Conservation (phyloP, 2,329 filamentous ascomycete species). For the Cytospora chrysosperma region DNA sequence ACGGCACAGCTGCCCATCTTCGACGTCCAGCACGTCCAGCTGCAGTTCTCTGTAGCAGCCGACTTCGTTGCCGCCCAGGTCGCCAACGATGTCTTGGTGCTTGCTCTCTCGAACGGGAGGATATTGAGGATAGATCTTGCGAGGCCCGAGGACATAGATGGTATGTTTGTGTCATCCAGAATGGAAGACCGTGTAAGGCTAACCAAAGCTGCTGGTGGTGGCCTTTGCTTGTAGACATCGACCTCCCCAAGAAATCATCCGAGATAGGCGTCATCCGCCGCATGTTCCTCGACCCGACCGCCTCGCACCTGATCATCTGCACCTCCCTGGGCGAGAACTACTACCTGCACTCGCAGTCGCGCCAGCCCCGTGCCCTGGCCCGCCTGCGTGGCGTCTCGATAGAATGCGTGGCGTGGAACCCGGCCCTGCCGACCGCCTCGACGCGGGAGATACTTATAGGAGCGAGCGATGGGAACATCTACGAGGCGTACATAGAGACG, state of each 20-base stretch:
- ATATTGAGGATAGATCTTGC: constrained; percentile 94
- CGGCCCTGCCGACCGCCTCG: constrained; percentile 85
- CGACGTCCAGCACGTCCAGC: constrained; percentile 86
- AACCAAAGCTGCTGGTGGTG: background rate
- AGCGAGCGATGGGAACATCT: constrained; percentile 89
- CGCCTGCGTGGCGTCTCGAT: constrained; percentile 83
- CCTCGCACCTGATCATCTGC: constrained; percentile 88
- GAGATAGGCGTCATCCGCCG: constrained; percentile 90
- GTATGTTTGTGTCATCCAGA: constrained; percentile 40
- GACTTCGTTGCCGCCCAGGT: constrained; percentile 97
- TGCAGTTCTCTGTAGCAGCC: constrained; percentile 90
- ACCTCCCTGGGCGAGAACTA: constrained; percentile 94
- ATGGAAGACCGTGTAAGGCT: background rate
- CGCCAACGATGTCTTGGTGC: constrained; percentile 91
- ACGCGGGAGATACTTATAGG: constrained; percentile 93
- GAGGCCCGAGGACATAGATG: constrained; percentile 91
- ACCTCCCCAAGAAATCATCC: constrained; percentile 87
- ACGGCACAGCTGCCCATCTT: constrained; percentile 79
- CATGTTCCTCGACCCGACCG: constrained; percentile 97
- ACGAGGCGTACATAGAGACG: constrained; percentile 92
- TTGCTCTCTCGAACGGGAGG: constrained; percentile 87
- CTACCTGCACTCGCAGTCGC: constrained; percentile 94
- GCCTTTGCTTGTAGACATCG: constrained; percentile 67
- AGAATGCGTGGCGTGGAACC: constrained; percentile 92
- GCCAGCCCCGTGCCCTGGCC: constrained; percentile 78